Conservation (phyloP, 208 protist species). For the Trypanosoma brucei region DNA sequence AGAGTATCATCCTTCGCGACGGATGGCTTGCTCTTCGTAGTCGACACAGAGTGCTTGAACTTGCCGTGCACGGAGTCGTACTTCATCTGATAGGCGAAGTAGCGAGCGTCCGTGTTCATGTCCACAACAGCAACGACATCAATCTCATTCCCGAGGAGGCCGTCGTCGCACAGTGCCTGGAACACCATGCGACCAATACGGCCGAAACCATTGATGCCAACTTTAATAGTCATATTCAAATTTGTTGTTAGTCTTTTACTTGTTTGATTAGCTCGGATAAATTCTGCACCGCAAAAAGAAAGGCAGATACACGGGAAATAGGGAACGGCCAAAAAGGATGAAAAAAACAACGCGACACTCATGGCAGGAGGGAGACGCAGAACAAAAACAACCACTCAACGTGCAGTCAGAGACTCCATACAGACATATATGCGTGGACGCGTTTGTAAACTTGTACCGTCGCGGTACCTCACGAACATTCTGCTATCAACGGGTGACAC, state of each 20-base stretch:
- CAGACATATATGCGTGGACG: too few relatives aligned
- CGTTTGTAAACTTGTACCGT: too few relatives aligned
- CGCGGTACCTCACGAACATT: too few relatives aligned
- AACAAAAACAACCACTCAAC: too few relatives aligned
- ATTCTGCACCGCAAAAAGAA: neutral
- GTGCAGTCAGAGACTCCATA: too few relatives aligned
- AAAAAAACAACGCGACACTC: neutral
- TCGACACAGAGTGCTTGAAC: conserved; percentile 78
- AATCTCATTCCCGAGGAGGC: conserved; percentile 70
- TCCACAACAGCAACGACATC: conserved; percentile 96
- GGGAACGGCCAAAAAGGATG: neutral
- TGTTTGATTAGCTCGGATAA: neutral
- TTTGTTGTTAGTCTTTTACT: neutral
- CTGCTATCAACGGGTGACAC: neutral
- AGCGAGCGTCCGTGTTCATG: conserved; percentile 95
- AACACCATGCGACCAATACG: conserved; percentile 98
- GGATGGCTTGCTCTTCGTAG: conserved; percentile 62
- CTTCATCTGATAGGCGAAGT: conserved; percentile 95
- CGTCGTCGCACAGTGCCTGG: conserved; percentile 74
- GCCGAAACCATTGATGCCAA: conserved; percentile 98
- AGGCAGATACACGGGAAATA: neutral
- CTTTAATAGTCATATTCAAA: conserved; percentile 41
- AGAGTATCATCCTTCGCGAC: conserved; percentile 58
- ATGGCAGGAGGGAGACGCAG: too few relatives aligned
- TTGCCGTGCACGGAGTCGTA: conserved; percentile 97